phyloP scores from a whole-genome alignment of 2,329 filamentous ascomycete genomes.

The Claviceps sorghi region DNA sequence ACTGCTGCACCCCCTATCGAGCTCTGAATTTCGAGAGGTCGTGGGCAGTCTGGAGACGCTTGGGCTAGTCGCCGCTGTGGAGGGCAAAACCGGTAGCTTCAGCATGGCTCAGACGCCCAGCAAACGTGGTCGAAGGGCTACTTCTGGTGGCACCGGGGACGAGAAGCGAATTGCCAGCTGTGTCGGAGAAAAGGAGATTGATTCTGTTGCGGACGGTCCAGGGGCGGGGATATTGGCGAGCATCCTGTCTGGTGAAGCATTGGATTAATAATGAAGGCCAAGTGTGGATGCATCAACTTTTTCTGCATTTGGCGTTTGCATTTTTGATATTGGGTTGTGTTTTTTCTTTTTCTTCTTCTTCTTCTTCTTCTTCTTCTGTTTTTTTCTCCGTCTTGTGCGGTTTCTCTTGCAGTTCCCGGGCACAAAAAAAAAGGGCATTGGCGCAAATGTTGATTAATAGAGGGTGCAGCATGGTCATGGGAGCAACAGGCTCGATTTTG shows the following conservation, averaged over 20 bases:
- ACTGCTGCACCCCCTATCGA: slow-evolving; percentile 76
- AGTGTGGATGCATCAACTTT: not conserved
- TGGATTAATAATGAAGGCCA: slow-evolving; percentile 27
- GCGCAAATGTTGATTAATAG: not conserved
- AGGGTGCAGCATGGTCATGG: not conserved
- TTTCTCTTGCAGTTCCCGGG: not conserved
- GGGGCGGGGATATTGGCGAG: slow-evolving; percentile 47
- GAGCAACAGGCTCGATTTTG: not conserved
- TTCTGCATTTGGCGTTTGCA: not conserved
- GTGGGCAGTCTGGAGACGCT: slow-evolving; percentile 78
- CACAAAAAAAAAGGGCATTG: not conserved
- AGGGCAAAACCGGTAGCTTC: slow-evolving; percentile 55
- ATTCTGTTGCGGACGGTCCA: slow-evolving; percentile 49
- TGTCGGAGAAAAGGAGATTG: slow-evolving; percentile 67
- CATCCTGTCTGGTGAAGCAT: slow-evolving; percentile 46
- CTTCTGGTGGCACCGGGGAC: slow-evolving; percentile 42
- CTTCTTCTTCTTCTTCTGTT: not conserved
- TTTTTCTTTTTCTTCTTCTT: not conserved
- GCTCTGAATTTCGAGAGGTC: slow-evolving; percentile 88
- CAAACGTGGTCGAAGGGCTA: slow-evolving; percentile 46
- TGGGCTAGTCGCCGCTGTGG: slow-evolving; percentile 59
- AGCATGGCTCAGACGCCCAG: slow-evolving; percentile 53
- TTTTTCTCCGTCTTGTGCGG: not conserved
- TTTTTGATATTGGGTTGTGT: not conserved
- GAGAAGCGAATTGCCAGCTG: slow-evolving; percentile 68